Conservation (phyloP, 805 yeast species). For the Ogataea angusta region DNA sequence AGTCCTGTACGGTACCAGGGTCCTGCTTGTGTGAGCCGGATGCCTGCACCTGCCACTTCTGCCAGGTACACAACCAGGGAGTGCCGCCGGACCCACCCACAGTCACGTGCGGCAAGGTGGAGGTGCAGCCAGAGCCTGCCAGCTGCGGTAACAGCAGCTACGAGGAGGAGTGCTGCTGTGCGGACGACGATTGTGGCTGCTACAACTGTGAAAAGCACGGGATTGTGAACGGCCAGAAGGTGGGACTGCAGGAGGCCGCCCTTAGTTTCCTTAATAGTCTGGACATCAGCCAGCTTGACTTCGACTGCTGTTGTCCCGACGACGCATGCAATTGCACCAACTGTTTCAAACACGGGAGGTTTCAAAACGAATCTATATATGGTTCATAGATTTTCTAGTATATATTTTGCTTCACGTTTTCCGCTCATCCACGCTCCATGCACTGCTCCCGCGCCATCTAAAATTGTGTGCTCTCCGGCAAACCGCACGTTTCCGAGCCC, state of each 20-base stretch:
- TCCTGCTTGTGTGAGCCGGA: slow-evolving; percentile 34
- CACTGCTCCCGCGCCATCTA: slow-evolving; percentile 88
- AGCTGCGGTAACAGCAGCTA: slow-evolving; percentile 1
- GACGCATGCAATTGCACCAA: slow-evolving; percentile 31
- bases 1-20: slow-evolving; percentile 35
- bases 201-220: slow-evolving; percentile 35
- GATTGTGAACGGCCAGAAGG: slow-evolving; percentile 26
- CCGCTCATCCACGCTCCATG: slow-evolving; percentile 88
- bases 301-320: slow-evolving; percentile 32
- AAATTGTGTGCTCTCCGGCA: slow-evolving; percentile 88
- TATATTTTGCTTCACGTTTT: slow-evolving; percentile 27
- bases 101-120: slow-evolving; percentile 22
- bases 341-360: slow-evolving; percentile 33
- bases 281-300: slow-evolving; percentile 22
- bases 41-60: slow-evolving; percentile 31
- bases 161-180: slow-evolving; percentile 27
- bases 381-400: slow-evolving; percentile 22
- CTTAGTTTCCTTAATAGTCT: slow-evolving; percentile 22
- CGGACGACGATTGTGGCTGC: slow-evolving; percentile 33
- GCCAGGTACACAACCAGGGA: slow-evolving; percentile 27
- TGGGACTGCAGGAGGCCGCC: slow-evolving; percentile 23
- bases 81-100: slow-evolving; percentile 3
- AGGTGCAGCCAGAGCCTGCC: not conserved
- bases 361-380: slow-evolving; percentile 14
- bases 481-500: slow-evolving; percentile 64